phyloP scores from a whole-genome alignment of 495 filamentous ascomycete species.

The Penicillium parvum region DNA sequence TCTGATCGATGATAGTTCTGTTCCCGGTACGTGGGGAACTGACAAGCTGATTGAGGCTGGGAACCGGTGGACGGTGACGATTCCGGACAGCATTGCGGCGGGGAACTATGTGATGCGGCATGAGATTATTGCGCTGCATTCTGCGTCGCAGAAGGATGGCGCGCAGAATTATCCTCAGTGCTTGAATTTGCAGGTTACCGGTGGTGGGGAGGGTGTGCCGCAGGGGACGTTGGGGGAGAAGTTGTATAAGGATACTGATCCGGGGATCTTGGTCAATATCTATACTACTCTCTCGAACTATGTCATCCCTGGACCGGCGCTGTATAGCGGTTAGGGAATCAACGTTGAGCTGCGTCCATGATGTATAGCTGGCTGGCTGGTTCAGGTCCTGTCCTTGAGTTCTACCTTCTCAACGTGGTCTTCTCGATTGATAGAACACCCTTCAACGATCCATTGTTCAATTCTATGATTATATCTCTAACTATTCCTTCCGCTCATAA shows the following conservation, averaged over 20 bases:
- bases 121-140: slow-evolving; percentile 72
- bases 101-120: slow-evolving; percentile 75
- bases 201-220: slow-evolving; percentile 52
- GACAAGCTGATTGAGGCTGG: slow-evolving; percentile 60
- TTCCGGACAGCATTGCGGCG: slow-evolving; percentile 55
- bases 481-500: slow-evolving; percentile 30
- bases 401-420: no score
- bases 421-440: no score
- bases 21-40: slow-evolving; percentile 57
- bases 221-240: slow-evolving; percentile 51
- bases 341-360: no score
- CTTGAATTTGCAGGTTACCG: slow-evolving; percentile 65
- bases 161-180: slow-evolving; percentile 76
- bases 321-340: slow-evolving; percentile 26
- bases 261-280: slow-evolving; percentile 59
- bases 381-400: no score
- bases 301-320: slow-evolving; percentile 47
- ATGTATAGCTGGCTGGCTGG: no score
- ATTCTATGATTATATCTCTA: neutral
- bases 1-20: slow-evolving; percentile 37
- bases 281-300: slow-evolving; percentile 46
- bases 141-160: slow-evolving; percentile 48
- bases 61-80: slow-evolving; percentile 60
- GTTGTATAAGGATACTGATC: slow-evolving; percentile 55
- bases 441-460: no score